Conservation (phyloP, 208 protist genomes). For the Acanthamoeba healyi region DNA sequence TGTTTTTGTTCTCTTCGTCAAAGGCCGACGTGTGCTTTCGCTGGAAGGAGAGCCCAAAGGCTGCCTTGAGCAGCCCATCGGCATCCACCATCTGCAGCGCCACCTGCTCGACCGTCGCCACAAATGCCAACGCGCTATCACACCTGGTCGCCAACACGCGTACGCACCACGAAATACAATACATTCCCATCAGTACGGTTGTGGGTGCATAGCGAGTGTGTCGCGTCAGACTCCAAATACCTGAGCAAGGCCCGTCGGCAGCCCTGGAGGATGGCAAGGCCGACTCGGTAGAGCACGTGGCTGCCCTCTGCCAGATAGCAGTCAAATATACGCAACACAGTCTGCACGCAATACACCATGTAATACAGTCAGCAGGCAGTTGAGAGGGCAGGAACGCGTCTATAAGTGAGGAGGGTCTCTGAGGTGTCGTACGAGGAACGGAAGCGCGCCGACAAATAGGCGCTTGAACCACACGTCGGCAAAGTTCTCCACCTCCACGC, state of each 20-base stretch:
- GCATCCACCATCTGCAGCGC: slow-evolving; percentile 22
- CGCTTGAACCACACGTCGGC: slow-evolving; percentile 50
- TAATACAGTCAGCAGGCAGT: not conserved
- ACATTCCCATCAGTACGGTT: no score
- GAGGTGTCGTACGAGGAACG: not conserved
- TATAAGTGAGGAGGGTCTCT: not conserved
- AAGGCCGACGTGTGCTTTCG: not conserved
- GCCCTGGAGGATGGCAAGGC: not conserved
- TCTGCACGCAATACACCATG: not conserved
- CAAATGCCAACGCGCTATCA: not conserved
- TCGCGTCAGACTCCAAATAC: not conserved
- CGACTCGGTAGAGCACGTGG: slow-evolving; percentile 34
- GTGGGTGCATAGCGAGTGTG: not conserved
- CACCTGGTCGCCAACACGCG: not conserved
- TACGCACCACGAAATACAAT: no score
- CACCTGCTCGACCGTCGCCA: slow-evolving; percentile 15
- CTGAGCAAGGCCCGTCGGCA: not conserved
- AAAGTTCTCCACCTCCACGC: slow-evolving; percentile 1
- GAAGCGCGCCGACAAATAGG: not conserved
- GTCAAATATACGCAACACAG: slow-evolving; percentile 19
- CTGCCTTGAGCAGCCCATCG: not conserved
- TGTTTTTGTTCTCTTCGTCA: not conserved
- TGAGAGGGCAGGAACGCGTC: not conserved
- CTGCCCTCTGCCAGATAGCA: slow-evolving; percentile 38
- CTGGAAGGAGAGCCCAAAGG: not conserved